These are phyloP conservation scores for Dalechampia spathulata DNA, from an alignment of 441 rosid genomes.

Conservation along the genomic window DNA sequence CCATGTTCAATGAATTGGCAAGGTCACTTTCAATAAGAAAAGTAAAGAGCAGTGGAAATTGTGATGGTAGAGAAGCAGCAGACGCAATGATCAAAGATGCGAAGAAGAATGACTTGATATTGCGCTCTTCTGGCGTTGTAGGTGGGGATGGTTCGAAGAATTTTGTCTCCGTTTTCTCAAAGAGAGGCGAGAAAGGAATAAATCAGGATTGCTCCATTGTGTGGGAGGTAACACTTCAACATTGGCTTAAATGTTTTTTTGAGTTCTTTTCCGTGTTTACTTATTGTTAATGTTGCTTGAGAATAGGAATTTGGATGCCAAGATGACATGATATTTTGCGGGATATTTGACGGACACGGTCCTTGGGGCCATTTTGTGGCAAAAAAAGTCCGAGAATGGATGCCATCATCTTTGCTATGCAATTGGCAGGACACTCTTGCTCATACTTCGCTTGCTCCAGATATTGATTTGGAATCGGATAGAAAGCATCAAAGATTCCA, in stretches of 20 bases:
- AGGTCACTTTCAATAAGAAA: slow-evolving; percentile 43
- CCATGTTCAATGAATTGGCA: slow-evolving; percentile 77
- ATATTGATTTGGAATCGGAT: slow-evolving; percentile 42
- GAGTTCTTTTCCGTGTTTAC: too few species aligned
- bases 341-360: slow-evolving; percentile 95
- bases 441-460: slow-evolving; percentile 38
- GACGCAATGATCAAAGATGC: slow-evolving; percentile 74
- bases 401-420: slow-evolving; percentile 59
- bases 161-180: slow-evolving; percentile 65
- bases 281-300: too few species aligned
- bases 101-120: slow-evolving; percentile 61
- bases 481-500: slow-evolving; percentile 43
- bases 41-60: slow-evolving; percentile 33
- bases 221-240: too few species aligned
- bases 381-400: slow-evolving; percentile 65
- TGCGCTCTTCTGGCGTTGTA: slow-evolving; percentile 67
- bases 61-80: slow-evolving; percentile 52
- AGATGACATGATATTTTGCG: slow-evolving; percentile 80
- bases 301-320: slow-evolving; percentile 85
- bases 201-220: slow-evolving; percentile 87
- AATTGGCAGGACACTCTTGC: slow-evolving; percentile 81
- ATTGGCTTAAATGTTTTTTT: too few species aligned
- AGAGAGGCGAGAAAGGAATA: slow-evolving; percentile 72
- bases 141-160: slow-evolving; percentile 53
- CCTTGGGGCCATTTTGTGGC: slow-evolving; percentile 95